Evolutionary conservation across 2,329 filamentous ascomycete genomes (phyloP).

Genomic region (Aspergillus vadensis): DNA sequence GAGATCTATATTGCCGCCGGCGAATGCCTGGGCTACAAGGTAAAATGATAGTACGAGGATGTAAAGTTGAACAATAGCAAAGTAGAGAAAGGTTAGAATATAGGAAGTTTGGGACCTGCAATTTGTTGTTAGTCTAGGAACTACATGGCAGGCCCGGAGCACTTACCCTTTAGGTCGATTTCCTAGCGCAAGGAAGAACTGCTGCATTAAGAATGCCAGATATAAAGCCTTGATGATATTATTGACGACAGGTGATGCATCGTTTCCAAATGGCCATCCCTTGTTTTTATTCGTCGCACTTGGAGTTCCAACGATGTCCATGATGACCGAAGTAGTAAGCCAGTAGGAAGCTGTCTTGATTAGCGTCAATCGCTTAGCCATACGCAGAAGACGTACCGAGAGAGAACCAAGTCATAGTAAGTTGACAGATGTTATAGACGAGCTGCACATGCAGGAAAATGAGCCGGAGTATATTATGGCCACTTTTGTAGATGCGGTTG

Average conservation of each 20-base stretch:
- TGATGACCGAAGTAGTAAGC: conserved; percentile 94
- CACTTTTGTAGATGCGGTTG: conserved; percentile 95
- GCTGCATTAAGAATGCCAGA: conserved; percentile 83
- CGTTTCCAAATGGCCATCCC: conserved; percentile 88
- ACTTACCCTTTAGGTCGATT: conserved; percentile 84
- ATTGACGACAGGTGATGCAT: conserved; percentile 86
- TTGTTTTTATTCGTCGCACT: conserved; percentile 55
- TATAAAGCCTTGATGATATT: conserved; percentile 89
- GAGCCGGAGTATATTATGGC: conserved; percentile 97
- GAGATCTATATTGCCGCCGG: conserved; percentile 59
- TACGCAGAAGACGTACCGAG: conserved; percentile 46
- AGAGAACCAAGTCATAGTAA: conserved; percentile 88
- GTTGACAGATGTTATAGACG: conserved; percentile 87
- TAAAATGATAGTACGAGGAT: conserved; percentile 85
- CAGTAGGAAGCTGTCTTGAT: conserved; percentile 77
- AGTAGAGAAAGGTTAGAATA: conserved; percentile 83
- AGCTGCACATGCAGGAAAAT: conserved; percentile 97
- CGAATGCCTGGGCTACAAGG: conserved; percentile 84
- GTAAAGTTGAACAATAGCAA: conserved; percentile 86
- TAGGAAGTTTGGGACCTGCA: conserved; percentile 77
- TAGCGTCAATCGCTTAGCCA: conserved; percentile 2
- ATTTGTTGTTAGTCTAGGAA: background rate
- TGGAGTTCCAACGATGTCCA: conserved; percentile 87
- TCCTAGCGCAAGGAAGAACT: conserved; percentile 95
- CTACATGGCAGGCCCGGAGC: background rate